Evolutionary conservation across 2,329 filamentous ascomycete species (phyloP).

Genomic region (Cladosporium halotolerans): DNA sequence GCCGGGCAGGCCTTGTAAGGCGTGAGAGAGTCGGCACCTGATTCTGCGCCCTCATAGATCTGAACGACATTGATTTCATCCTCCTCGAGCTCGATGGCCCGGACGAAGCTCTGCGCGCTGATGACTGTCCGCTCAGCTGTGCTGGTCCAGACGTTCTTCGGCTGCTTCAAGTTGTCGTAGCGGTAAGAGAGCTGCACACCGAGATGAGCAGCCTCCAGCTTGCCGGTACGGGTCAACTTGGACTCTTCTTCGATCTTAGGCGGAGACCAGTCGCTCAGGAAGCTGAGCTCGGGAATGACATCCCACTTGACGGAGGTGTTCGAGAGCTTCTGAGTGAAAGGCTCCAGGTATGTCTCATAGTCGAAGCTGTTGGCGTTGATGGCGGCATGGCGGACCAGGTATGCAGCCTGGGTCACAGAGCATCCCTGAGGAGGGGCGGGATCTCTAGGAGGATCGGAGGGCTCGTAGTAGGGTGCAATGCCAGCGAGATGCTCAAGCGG

Average conservation of each 20-base stretch:
- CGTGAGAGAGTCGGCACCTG: conserved; percentile 56
- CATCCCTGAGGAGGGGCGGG: conserved; percentile 46
- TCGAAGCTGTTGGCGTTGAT: conserved; percentile 50
- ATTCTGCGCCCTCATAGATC: conserved; percentile 51
- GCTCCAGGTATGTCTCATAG: conserved; percentile 46
- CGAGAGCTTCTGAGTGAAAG: conserved; percentile 50
- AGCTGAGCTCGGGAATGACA: conserved; percentile 49
- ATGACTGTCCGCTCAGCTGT: conserved; percentile 57
- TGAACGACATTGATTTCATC: conserved; percentile 50
- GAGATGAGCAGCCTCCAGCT: conserved; percentile 53
- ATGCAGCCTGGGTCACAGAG: conserved; percentile 44
- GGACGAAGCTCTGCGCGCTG: conserved; percentile 53
- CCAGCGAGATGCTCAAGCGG: conserved; percentile 46
- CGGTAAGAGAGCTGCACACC: conserved; percentile 54
- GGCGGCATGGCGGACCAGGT: conserved; percentile 46
- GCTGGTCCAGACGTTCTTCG: conserved; percentile 55
- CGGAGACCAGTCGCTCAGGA: conserved; percentile 51
- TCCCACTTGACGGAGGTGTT: conserved; percentile 56
- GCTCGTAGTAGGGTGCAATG: conserved; percentile 46
- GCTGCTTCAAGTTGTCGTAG: conserved; percentile 50
- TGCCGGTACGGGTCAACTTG: conserved; percentile 56
- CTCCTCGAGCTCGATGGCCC: conserved; percentile 49
- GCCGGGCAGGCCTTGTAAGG: conserved; percentile 60
- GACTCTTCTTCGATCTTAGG: conserved; percentile 50
- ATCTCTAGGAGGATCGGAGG: conserved; percentile 41